Conservation (phyloP, 495 filamentous ascomycete species). For the Penicillium herquei region DNA sequence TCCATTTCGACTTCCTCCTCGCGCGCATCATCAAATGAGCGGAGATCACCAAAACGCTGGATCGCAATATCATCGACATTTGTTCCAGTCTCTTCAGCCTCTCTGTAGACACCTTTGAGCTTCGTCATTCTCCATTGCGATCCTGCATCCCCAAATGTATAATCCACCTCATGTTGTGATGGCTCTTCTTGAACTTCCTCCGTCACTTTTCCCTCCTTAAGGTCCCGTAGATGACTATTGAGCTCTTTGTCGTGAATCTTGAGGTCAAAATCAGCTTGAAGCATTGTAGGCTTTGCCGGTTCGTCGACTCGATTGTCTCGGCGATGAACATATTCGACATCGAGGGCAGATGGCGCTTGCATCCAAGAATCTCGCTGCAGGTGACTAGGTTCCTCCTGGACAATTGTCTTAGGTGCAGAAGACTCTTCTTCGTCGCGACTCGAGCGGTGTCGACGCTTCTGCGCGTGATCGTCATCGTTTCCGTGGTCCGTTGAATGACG, state of each 20-base stretch:
- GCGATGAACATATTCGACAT: slow-evolving; percentile 81
- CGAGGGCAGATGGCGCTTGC: slow-evolving; percentile 77
- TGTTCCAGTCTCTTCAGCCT: slow-evolving; percentile 68
- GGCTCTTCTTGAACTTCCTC: slow-evolving; percentile 52
- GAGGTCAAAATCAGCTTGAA: slow-evolving; percentile 67
- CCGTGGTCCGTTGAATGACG: slow-evolving; percentile 46
- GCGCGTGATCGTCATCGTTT: slow-evolving; percentile 36
- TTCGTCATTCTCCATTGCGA: slow-evolving; percentile 96
- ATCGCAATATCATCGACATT: slow-evolving; percentile 76
- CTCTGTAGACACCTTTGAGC: slow-evolving; percentile 79
- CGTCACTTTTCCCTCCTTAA: slow-evolving; percentile 54
- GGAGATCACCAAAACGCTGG: slow-evolving; percentile 77
- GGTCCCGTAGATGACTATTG: slow-evolving; percentile 67
- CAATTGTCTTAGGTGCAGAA: slow-evolving; percentile 22
- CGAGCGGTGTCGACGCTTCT: slow-evolving; percentile 35
- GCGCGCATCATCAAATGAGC: slow-evolving; percentile 86
- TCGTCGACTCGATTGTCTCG: slow-evolving; percentile 43
- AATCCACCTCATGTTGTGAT: slow-evolving; percentile 65
- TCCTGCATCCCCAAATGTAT: slow-evolving; percentile 86
- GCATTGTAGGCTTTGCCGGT: slow-evolving; percentile 44
- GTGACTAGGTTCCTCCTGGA: slow-evolving; percentile 36
- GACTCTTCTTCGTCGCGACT: slow-evolving; percentile 24
- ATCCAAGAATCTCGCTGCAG: slow-evolving; percentile 87
- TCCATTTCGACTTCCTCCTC: slow-evolving; percentile 95
- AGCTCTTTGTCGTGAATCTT: slow-evolving; percentile 80